A percentile compares a stretch with the other conserved stretches of the same genome.
Conservation (phyloP, 306 rosid species). For the Cucumis hystrix region DNA sequence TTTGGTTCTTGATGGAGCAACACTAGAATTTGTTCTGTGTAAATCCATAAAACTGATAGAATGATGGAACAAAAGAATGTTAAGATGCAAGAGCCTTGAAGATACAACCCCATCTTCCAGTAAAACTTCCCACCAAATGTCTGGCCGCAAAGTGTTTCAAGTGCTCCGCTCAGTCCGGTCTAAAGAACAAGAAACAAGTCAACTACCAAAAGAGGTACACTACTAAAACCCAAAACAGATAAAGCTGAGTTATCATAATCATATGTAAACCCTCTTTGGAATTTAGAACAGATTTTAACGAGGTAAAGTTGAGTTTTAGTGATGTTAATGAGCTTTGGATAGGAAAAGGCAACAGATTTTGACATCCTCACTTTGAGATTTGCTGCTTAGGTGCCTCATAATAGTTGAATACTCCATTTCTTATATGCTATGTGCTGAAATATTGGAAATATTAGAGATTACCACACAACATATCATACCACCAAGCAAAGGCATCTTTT, state of each 20-base stretch:
- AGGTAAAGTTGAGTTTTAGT: neutral
- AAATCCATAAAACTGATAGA: conserved; percentile 43
- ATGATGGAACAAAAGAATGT: conserved; percentile 34
- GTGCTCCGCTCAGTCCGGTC: conserved; percentile 75
- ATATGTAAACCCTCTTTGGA: neutral
- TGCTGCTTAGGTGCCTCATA: neutral
- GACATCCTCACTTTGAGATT: neutral
- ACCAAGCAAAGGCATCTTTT: neutral
- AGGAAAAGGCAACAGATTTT: neutral
- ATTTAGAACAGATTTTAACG: neutral
- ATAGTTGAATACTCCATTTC: conserved; percentile 2
- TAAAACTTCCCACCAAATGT: conserved; percentile 50
- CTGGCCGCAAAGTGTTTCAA: conserved; percentile 81
- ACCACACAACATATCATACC: neutral
- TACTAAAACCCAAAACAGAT: neutral
- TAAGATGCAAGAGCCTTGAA: conserved; percentile 57
- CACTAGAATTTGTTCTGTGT: conserved; percentile 40
- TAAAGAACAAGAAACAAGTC: conserved; percentile 6
- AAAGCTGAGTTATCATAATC: neutral
- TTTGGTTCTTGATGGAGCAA: conserved; percentile 47
- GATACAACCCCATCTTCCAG: conserved; percentile 49
- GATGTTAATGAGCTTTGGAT: neutral
- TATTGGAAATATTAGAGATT: neutral
- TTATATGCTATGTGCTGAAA: conserved; percentile 1
- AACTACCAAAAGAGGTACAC: neutral